phyloP scores from a whole-genome alignment of 2,329 filamentous ascomycete genomes.

The Botrytis elliptica region DNA sequence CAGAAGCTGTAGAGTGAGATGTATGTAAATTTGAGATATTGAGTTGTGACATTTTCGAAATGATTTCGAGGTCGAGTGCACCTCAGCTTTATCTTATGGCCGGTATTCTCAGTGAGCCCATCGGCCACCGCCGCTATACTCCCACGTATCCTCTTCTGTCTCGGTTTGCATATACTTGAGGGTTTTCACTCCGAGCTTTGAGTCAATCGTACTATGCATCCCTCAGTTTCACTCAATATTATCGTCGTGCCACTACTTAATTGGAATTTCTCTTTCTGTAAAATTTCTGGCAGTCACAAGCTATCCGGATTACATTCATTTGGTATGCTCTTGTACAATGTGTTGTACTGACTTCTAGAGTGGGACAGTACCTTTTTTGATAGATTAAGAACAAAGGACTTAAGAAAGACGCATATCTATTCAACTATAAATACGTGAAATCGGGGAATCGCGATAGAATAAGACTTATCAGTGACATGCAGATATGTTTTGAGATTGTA shows the following conservation, averaged over 20 bases:
- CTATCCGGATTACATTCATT: neutral
- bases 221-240: neutral
- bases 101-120: neutral
- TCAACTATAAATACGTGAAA: neutral
- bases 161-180: neutral
- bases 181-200: neutral
- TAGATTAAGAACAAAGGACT: neutral
- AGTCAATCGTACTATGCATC: neutral
- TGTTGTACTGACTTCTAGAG: neutral
- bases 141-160: neutral
- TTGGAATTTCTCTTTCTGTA: neutral
- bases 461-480: neutral
- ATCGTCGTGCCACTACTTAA: neutral
- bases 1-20: too few relatives aligned
- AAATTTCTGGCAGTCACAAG: too few relatives aligned
- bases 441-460: neutral
- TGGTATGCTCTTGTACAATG: neutral
- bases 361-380: neutral
- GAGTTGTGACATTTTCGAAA: neutral
- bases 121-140: slow-evolving; percentile 1
- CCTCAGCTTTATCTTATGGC: neutral
- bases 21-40: neutral
- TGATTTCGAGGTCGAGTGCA: neutral
- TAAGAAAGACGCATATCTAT: neutral
- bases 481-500: neutral